Evolutionary conservation across 2,329 filamentous ascomycete species (phyloP), one percentile per base, ranked within the genome.

Genomic region (Ramularia endophylla): DNA sequence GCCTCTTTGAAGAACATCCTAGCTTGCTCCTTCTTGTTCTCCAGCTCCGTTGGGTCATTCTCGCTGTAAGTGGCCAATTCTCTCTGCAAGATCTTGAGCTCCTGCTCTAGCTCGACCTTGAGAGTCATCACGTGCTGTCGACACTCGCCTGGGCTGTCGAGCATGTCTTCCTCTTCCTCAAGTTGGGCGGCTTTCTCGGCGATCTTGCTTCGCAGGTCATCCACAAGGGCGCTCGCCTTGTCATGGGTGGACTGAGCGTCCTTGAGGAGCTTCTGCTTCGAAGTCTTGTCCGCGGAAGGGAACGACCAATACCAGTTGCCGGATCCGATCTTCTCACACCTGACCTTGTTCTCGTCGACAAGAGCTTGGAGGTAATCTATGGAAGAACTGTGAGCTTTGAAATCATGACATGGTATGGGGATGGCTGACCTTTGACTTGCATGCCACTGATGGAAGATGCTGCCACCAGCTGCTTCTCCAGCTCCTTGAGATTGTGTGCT

Each of bases 241-340:
- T 59, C 56, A 38, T 61, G 55, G 18, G 68, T 65, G 12, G 60
- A 56, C 27, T 60, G 59, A 0, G 64, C 64, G 18, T 62, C 62
- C 3, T 55, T 57, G 18, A 70, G 56, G 6, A 56, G 54, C 30
- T 46, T 50, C 43, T 75, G 64, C 41, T 64, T 66, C 13, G 62
- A 59, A 35, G 70, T 72, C 56, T 68, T 72, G 54, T 75, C 75
- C 39, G 82, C 77, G 19, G 71, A 77, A 13, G 64, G 68, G 57
- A 83, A 84, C 48, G 71, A 74, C 81, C 81, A 85, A 64, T 83
- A 84, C 80, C 80, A 85, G 59, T 84, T 84, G 19, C 78, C 80
- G 48, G 72, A 80, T 31, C 80, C 81, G 53, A 85, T 84, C 61
- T 83, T 84, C 65, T 84, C 80, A 19, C 81, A 74, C 13, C 72